Evolutionary conservation across 2,329 filamentous ascomycete species (phyloP).

Genomic region (Nannizzia gypsea): DNA sequence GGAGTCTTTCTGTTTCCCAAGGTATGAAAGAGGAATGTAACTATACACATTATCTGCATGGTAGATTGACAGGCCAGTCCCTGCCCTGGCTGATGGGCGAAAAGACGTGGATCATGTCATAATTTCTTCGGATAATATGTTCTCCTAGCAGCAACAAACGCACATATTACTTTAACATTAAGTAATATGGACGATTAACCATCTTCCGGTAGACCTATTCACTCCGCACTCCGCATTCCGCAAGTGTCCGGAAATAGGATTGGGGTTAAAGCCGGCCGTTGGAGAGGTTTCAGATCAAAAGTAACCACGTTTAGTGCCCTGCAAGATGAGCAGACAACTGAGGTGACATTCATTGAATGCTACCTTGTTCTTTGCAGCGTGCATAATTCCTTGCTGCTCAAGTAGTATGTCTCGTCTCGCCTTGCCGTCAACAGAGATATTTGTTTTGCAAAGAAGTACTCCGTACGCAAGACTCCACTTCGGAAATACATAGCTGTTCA

Average conservation of each 20-base stretch:
- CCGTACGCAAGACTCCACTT: background rate
- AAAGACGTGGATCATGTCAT: background rate
- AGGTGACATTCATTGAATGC: background rate
- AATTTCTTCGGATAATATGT: background rate
- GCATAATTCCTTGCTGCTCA: background rate
- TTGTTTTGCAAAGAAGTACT: background rate
- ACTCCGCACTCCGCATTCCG: background rate
- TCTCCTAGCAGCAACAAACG: background rate
- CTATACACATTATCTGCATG: background rate
- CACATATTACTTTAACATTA: background rate
- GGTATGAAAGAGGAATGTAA: background rate
- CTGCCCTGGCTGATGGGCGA: background rate
- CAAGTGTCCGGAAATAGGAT: background rate
- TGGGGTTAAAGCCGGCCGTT: background rate
- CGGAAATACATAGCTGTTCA: background rate
- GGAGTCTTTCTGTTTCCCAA: background rate
- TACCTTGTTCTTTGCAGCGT: background rate
- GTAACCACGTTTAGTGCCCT: background rate
- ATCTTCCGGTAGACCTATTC: too few relatives aligned
- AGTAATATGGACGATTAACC: background rate
- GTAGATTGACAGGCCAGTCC: background rate
- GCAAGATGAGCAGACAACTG: background rate
- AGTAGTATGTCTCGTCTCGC: background rate
- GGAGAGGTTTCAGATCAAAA: slow-evolving; percentile 4
- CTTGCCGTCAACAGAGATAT: background rate